Conservation (phyloP, 192 early-diverging fungal genomes). For the Phlyctochytrium arcticum region DNA sequence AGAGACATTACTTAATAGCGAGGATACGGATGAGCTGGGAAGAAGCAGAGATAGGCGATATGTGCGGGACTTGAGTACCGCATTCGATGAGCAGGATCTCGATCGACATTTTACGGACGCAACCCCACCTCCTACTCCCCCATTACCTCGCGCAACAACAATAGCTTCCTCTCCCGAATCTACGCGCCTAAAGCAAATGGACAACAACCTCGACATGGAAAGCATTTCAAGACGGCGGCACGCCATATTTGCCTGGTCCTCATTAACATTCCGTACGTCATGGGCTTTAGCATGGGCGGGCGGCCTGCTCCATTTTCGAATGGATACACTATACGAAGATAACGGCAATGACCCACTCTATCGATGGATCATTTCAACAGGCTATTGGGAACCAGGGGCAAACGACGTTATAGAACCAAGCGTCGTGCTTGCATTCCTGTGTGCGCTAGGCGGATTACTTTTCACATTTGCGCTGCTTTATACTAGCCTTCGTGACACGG, state of each 20-base stretch:
- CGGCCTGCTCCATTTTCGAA: constrained; percentile 13
- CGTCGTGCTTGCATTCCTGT: constrained; percentile 9
- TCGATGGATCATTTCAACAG: constrained; percentile 16
- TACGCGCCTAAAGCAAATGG: no score
- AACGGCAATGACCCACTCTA: constrained; percentile 8
- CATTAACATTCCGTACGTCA: constrained; percentile 1
- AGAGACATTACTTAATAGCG: no score
- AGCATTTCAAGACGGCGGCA: no score
- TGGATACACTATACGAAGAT: constrained; percentile 22
- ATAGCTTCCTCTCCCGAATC: no score
- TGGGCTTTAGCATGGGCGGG: constrained; percentile 9
- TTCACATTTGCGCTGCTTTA: neutral
- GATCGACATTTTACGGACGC: no score
- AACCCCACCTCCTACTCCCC: no score
- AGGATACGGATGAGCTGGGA: neutral
- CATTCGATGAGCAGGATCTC: no score
- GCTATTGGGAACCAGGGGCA: constrained; percentile 20
- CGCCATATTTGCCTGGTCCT: neutral
- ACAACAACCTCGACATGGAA: no score
- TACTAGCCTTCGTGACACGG: constrained; percentile 2
- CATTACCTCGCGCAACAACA: no score
- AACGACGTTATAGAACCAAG: constrained; percentile 21
- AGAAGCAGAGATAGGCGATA: no score
- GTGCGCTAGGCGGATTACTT: neutral
- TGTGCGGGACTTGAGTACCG: no score